Percentiles rank a stretch among this genome's conserved stretches.
phyloP scores from a whole-genome alignment of 495 filamentous ascomycete genomes.

The Neurospora sp. region DNA sequence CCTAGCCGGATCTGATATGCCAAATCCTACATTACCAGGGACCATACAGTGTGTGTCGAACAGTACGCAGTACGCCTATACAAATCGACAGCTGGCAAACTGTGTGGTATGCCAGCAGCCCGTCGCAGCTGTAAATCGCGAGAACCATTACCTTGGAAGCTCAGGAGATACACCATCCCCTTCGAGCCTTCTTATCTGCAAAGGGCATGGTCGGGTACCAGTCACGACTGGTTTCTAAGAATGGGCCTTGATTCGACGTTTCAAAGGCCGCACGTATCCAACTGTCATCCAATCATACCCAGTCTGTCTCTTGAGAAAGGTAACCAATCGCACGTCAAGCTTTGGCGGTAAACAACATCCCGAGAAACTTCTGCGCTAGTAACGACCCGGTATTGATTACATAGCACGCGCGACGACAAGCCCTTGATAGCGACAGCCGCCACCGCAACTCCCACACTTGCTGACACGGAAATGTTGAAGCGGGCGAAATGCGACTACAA shows the following conservation, averaged over 20 bases:
- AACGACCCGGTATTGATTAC: neutral
- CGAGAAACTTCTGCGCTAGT: neutral
- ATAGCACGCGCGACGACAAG: neutral
- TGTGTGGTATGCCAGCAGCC: neutral
- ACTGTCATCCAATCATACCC: neutral
- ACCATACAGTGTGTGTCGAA: neutral
- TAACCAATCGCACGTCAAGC: neutral
- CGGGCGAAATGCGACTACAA: neutral
- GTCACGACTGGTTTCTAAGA: slow-evolving; percentile 10
- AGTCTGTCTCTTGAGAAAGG: neutral
- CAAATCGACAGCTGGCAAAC: neutral
- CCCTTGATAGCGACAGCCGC: neutral
- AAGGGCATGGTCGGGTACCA: neutral
- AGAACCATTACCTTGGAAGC: slow-evolving; percentile 2
- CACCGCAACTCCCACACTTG: neutral
- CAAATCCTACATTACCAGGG: neutral
- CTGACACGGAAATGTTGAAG: neutral
- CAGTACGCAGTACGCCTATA: neutral
- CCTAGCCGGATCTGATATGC: neutral
- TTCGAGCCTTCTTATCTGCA: neutral
- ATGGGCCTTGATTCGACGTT: neutral
- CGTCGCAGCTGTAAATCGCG: slow-evolving; percentile 15
- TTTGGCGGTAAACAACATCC: neutral
- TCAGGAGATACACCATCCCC: slow-evolving; percentile 2
- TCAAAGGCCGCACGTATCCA: neutral